Conservation (phyloP, 202 grass and related monocot species). For the Schoenoplectus tabernaemontani region DNA sequence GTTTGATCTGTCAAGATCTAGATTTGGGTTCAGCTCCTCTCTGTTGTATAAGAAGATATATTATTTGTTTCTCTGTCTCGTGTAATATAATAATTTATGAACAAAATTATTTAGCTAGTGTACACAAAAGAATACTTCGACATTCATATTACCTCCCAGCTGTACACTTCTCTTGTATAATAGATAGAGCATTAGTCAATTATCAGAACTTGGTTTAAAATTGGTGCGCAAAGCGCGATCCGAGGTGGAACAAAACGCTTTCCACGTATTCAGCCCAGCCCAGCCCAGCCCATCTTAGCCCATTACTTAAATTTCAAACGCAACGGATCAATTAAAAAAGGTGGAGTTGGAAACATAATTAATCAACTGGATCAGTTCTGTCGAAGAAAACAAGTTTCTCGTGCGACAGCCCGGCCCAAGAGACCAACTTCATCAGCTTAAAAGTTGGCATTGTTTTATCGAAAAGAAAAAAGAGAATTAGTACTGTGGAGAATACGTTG, state of each 20-base stretch:
- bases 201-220: too few relatives aligned
- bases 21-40: slow-evolving; percentile 64
- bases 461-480: neutral
- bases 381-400: neutral
- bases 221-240: too few relatives aligned
- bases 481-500: neutral
- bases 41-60: slow-evolving; percentile 29
- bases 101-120: too few relatives aligned
- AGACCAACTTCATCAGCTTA: neutral
- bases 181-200: too few relatives aligned
- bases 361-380: neutral
- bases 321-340: neutral
- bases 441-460: neutral
- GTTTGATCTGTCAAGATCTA: slow-evolving; percentile 48
- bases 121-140: too few relatives aligned
- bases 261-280: neutral
- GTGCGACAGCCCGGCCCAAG: neutral
- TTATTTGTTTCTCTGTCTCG: too few relatives aligned
- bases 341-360: neutral
- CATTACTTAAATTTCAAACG: neutral
- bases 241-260: neutral
- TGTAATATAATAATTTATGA: too few relatives aligned
- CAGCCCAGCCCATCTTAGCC: too few relatives aligned
- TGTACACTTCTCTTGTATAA: too few relatives aligned
- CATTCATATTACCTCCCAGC: too few relatives aligned